A percentile compares a stretch with the other conserved stretches of the same genome.
Conservation (phyloP, 495 filamentous ascomycete species). For the Hyphodiscus hymeniophilus region DNA sequence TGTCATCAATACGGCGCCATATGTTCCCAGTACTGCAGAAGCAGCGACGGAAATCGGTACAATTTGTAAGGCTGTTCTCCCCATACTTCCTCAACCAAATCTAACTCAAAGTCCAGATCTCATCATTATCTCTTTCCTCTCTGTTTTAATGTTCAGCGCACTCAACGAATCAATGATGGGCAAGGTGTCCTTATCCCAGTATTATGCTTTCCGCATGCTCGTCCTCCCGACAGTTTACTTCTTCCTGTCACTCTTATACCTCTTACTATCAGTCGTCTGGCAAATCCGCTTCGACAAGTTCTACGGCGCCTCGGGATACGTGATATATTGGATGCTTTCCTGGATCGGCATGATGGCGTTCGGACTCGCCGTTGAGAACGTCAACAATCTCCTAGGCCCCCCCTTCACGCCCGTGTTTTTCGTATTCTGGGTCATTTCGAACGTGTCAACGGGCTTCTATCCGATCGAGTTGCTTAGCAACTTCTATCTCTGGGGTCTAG, state of each 20-base stretch:
- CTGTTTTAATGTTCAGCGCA: background rate
- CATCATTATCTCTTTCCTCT: conserved; percentile 5
- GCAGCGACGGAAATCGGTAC: conserved; percentile 3
- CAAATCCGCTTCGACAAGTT: conserved; percentile 6
- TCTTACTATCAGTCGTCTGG: background rate
- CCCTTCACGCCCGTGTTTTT: conserved; percentile 1
- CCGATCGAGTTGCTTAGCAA: background rate
- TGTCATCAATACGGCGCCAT: conserved; percentile 1
- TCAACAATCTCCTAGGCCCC: background rate
- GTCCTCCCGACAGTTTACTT: background rate
- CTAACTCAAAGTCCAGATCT: conserved; percentile 1
- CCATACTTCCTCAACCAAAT: too few relatives aligned
- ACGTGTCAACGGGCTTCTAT: conserved; percentile 2
- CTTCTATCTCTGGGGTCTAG: background rate
- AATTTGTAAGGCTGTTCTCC: conserved; percentile 1
- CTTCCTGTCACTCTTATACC: background rate
- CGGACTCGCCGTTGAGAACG: conserved; percentile 3
- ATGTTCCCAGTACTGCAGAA: background rate
- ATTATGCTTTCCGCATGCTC: background rate
- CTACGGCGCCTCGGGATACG: conserved; percentile 2
- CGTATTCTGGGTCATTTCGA: conserved; percentile 5
- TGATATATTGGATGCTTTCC: conserved; percentile 5
- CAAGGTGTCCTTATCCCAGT: background rate
- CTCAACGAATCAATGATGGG: conserved; percentile 6
- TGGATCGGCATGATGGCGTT: conserved; percentile 2